Conservation (phyloP, 1,284 basidiomycete genomes). For the Moesziomyces sp. region DNA sequence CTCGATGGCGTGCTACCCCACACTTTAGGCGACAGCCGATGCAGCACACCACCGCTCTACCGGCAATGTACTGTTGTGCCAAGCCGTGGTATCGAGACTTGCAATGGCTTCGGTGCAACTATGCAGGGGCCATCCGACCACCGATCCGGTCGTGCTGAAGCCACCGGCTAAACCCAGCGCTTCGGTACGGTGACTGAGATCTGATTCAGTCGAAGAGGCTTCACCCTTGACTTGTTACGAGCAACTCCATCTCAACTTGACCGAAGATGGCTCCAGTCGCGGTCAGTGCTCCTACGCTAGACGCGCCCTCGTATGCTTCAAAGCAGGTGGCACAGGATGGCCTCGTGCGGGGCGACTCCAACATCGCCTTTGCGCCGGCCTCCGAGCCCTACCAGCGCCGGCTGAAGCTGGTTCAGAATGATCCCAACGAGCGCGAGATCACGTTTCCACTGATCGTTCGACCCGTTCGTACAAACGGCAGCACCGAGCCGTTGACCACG, state of each 20-base stretch:
- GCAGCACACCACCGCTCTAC: no score
- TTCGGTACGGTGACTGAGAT: background rate
- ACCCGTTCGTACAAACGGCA: slow-evolving; percentile 4
- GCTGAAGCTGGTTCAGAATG: slow-evolving; percentile 23
- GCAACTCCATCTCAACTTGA: background rate
- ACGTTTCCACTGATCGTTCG: slow-evolving; percentile 27
- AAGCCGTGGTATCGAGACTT: no score
- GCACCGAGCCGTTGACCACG: slow-evolving; percentile 1
- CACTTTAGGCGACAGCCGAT: background rate
- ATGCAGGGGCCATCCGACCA: background rate
- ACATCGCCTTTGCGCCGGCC: slow-evolving; percentile 13
- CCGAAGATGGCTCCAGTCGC: slow-evolving; percentile 30
- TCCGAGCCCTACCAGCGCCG: slow-evolving; percentile 30
- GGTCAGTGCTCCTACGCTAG: slow-evolving; percentile 5
- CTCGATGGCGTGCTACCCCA: slow-evolving; percentile 26
- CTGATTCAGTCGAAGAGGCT: background rate
- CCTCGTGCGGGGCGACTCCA: background rate
- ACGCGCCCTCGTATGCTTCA: background rate
- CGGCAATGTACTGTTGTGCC: no score
- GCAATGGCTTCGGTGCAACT: background rate
- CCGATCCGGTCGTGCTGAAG: background rate
- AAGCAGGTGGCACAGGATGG: slow-evolving; percentile 7
- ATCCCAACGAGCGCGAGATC: slow-evolving; percentile 20
- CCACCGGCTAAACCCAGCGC: background rate
- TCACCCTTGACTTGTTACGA: background rate